These are phyloP conservation scores for Ustilago xerochloae DNA, from an alignment of 1,284 basidiomycete species.

Conservation along the genomic window DNA sequence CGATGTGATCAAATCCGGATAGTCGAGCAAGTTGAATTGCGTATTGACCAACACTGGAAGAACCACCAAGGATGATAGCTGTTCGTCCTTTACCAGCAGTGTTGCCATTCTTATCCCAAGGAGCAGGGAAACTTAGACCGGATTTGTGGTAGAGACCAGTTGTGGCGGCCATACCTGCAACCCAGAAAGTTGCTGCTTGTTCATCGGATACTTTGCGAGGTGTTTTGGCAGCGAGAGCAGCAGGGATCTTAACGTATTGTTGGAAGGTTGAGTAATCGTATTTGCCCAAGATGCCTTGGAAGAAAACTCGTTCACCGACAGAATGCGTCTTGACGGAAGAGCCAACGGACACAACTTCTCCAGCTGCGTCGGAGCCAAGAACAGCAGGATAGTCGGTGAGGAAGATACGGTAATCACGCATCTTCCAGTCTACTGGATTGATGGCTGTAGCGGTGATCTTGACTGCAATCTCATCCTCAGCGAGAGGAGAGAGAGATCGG, in stretches of 20 bases:
- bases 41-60: conserved; percentile 54
- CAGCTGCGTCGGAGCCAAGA: conserved; percentile 54
- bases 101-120: conserved; percentile 52
- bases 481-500: conserved; percentile 29
- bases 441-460: conserved; percentile 53
- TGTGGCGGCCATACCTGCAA: conserved; percentile 38
- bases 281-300: conserved; percentile 56
- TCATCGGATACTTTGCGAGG: conserved; percentile 52
- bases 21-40: conserved; percentile 56
- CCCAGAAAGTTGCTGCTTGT: conserved; percentile 53
- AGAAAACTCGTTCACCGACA: conserved; percentile 57
- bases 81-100: conserved; percentile 47
- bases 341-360: conserved; percentile 41
- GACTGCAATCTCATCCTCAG: conserved; percentile 42
- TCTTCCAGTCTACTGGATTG: conserved; percentile 62
- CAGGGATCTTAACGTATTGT: conserved; percentile 53
- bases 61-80: conserved; percentile 54
- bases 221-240: conserved; percentile 39
- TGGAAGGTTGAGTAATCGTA: conserved; percentile 53
- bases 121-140: conserved; percentile 26
- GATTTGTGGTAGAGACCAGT: conserved; percentile 50
- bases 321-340: conserved; percentile 27
- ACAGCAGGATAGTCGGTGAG: conserved; percentile 47
- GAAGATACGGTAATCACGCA: conserved; percentile 41
- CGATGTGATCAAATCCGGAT: conserved; percentile 49